Conservation (phyloP, 352 stramenopile species). For the Phytopythium sindhum region DNA sequence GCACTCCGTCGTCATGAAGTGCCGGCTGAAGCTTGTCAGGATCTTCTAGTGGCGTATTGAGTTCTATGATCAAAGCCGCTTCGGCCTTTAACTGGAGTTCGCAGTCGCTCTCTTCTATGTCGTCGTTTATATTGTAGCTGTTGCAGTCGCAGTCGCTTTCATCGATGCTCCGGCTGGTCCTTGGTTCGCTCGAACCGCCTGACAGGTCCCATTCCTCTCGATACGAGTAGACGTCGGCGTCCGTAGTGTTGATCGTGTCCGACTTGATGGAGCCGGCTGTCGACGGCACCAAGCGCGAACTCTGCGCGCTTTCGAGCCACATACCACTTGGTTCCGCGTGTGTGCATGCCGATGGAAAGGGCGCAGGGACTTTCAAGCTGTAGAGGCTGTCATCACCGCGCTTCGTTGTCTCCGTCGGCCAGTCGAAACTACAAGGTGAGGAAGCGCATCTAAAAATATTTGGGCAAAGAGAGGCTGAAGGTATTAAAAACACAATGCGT, state of each 20-base stretch:
- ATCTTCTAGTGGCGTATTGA: background rate
- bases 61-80: background rate
- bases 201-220: slow-evolving; percentile 34
- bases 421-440: background rate
- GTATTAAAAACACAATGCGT: background rate
- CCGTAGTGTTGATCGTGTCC: slow-evolving; percentile 37
- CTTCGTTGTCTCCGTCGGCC: background rate
- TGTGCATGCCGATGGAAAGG: background rate
- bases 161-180: background rate
- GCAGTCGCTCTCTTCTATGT: background rate
- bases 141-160: background rate
- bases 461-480: background rate
- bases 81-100: background rate
- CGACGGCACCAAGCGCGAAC: slow-evolving; percentile 4
- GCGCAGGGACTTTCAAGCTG: background rate
- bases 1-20: background rate
- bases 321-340: slow-evolving; percentile 3
- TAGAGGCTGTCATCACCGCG: background rate
- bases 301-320: background rate
- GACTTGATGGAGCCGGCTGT: slow-evolving; percentile 25
- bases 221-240: slow-evolving; percentile 24
- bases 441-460: background rate
- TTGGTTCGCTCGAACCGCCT: background rate
- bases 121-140: background rate
- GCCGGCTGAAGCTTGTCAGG: background rate